These are phyloP conservation scores for Oropetium thomaeum DNA, from an alignment of 176 grass and related monocot genomes.

Conservation along the genomic window DNA sequence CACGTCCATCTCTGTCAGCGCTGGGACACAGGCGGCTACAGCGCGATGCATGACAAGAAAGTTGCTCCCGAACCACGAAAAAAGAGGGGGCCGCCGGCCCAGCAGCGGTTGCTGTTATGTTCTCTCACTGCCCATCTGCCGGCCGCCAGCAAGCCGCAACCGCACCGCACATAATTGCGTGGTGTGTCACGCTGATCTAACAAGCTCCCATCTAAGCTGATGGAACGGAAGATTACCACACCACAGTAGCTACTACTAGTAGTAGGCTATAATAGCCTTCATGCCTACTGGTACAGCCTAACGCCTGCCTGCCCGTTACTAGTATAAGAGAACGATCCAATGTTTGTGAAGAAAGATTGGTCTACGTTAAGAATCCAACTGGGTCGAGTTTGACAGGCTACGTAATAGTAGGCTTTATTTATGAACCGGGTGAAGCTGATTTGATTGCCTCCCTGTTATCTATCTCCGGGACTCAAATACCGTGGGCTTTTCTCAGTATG, in stretches of 20 bases:
- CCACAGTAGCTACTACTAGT: background rate
- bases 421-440: background rate
- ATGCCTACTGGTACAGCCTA: background rate
- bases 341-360: background rate
- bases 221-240: background rate
- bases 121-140: conserved; percentile 24
- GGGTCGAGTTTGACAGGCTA: conserved; percentile 33
- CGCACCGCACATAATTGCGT: conserved; percentile 33
- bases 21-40: background rate
- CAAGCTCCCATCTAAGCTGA: background rate
- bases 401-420: background rate
- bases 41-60: conserved; percentile 20
- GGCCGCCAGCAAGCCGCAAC: too few species aligned
- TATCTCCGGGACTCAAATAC: background rate
- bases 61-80: background rate
- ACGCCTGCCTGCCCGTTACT: background rate
- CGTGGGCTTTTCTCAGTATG: background rate
- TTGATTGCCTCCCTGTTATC: conserved; percentile 1
- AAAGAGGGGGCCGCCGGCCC: background rate
- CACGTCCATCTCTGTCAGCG: conserved; percentile 33
- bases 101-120: conserved; percentile 28
- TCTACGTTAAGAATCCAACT: conserved; percentile 22
- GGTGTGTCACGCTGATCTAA: conserved; percentile 1
- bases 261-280: too few species aligned
- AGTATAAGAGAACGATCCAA: background rate